Conservation (phyloP, 345 rosid genomes). For the Ricinus communis region DNA sequence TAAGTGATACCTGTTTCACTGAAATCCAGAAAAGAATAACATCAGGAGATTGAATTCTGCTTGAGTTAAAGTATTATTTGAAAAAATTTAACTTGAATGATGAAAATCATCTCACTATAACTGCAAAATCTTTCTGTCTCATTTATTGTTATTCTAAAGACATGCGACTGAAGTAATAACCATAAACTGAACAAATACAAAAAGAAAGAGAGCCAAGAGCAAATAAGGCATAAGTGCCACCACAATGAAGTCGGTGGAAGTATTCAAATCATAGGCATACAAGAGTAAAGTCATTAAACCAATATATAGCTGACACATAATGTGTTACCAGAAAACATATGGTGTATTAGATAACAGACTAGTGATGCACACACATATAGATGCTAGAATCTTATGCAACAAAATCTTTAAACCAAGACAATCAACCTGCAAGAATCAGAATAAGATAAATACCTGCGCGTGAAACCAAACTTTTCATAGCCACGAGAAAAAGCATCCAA, state of each 20-base stretch:
- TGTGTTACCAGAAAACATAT: background rate
- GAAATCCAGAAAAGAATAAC: constrained; percentile 39
- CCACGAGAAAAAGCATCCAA: constrained; percentile 92
- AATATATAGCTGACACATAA: constrained; percentile 4
- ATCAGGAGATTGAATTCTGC: constrained; percentile 34
- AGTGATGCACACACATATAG: too few species aligned
- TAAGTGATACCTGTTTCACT: constrained; percentile 87
- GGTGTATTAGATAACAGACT: background rate
- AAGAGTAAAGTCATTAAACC: background rate
- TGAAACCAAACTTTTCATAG: constrained; percentile 86
- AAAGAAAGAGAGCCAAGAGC: background rate
- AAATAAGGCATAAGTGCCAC: background rate
- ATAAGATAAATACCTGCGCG: constrained; percentile 51
- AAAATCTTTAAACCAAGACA: background rate
- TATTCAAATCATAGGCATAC: background rate
- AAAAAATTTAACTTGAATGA: constrained; percentile 11
- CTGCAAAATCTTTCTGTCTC: background rate
- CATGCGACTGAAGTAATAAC: background rate
- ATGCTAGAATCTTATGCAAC: too few species aligned
- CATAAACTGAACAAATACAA: background rate
- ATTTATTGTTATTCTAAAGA: background rate
- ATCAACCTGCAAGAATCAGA: background rate
- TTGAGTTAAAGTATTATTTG: background rate
- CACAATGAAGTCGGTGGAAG: background rate
- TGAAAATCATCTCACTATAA: background rate